Conservation (phyloP, 768 basidiomycete species). For the Lepiota brunneoincarnata region DNA sequence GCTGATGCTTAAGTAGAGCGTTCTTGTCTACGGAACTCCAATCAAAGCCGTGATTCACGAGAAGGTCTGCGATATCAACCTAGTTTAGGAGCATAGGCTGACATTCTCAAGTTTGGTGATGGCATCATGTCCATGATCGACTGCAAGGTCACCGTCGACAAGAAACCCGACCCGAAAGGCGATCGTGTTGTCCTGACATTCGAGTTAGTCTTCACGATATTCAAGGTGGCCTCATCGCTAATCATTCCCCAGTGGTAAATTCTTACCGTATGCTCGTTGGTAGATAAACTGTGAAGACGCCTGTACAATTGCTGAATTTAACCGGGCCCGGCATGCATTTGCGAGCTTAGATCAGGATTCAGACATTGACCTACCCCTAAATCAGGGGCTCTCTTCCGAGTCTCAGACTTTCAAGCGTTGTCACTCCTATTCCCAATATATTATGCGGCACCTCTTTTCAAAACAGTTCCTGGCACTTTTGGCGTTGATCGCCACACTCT, state of each 20-base stretch:
- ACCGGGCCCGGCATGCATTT: not conserved
- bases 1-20: constrained; percentile 37
- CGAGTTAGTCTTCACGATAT: constrained; percentile 49
- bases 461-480: not conserved
- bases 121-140: constrained; percentile 92
- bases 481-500: constrained; percentile 5
- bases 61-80: constrained; percentile 45
- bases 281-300: constrained; percentile 23
- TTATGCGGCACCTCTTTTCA: not conserved
- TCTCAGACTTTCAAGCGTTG: not conserved
- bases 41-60: constrained; percentile 84
- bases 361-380: too few species aligned
- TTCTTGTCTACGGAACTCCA: constrained; percentile 75
- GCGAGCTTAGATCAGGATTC: too few species aligned
- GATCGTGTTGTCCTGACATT: constrained; percentile 79
- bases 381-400: not conserved
- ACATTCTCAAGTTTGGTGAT: constrained; percentile 63
- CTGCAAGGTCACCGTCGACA: constrained; percentile 65
- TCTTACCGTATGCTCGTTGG: constrained; percentile 73
- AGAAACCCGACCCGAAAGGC: constrained; percentile 74
- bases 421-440: not conserved
- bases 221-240: not conserved
- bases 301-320: not conserved
- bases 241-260: constrained; percentile 57
- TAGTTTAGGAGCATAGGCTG: constrained; percentile 2